A percentile compares a stretch with the other conserved stretches of the same genome.
Conservation (phyloP, 2,329 filamentous ascomycete species). For the Pezicula neosporulosa region DNA sequence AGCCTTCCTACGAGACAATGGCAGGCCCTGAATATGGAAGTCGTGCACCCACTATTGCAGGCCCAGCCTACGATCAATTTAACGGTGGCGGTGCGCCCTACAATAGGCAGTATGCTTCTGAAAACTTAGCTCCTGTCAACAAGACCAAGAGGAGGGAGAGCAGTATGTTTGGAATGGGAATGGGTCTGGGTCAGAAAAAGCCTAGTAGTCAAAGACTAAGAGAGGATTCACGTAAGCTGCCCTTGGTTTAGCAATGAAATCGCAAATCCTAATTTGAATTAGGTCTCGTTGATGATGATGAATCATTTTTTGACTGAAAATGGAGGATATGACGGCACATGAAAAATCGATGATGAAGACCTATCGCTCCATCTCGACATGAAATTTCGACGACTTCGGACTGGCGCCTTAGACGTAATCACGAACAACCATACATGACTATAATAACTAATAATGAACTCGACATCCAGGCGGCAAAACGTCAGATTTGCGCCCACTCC, state of each 20-base stretch:
- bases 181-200: slow-evolving; percentile 36
- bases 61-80: slow-evolving; percentile 36
- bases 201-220: slow-evolving; percentile 22
- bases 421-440: background rate
- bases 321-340: background rate
- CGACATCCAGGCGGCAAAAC: too few species aligned
- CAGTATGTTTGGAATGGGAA: slow-evolving; percentile 48
- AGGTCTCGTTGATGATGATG: slow-evolving; percentile 27
- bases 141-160: slow-evolving; percentile 56
- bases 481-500: background rate
- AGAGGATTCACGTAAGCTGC: slow-evolving; percentile 24
- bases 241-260: slow-evolving; percentile 3
- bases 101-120: slow-evolving; percentile 27
- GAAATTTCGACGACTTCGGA: slow-evolving; percentile 17
- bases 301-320: slow-evolving; percentile 28
- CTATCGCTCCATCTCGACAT: background rate
- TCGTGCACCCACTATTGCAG: slow-evolving; percentile 19
- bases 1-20: slow-evolving; percentile 43
- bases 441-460: slow-evolving; percentile 1
- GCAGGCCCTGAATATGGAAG: slow-evolving; percentile 28
- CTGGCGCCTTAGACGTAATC: slow-evolving; percentile 18
- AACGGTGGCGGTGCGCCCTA: slow-evolving; percentile 26
- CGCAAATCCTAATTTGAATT: background rate
- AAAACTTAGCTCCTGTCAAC: slow-evolving; percentile 27
- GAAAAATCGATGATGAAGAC: slow-evolving; percentile 3